Evolutionary conservation across 108 stramenopile genomes (phyloP), one percentile per base, ranked within the genome.

Genomic region (Cylindrotheca closterium): DNA sequence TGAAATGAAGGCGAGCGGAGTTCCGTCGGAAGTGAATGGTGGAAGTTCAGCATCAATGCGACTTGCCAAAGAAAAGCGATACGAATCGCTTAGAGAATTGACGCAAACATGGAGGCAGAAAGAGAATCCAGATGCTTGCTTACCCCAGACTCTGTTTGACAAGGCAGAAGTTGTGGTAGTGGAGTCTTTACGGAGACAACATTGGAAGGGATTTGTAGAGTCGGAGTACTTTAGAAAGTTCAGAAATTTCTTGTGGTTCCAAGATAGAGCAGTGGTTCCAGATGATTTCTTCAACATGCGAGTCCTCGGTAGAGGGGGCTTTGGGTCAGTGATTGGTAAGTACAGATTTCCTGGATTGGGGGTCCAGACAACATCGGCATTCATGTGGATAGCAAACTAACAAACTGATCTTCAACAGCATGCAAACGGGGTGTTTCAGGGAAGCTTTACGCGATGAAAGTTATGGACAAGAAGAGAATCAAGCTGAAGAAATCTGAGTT

Each of bases 371-470:
- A 15, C 55, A 29, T 33, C 8, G 10, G 28, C 4, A 56, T 15
- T 45, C 12, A 45, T 8, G 15, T 15, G 15, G 15, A 15, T 45
- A 45, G 12, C 42, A 45, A 45, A 15, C 42, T 45, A 45, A 15
- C 42, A 45, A 45, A 8, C 12, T 45, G 42, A 12, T 45, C 53
- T 10, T 25, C 12, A 33, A 67, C 55, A 92, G 93, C 93, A 17
- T 95, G 96, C 70, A 98, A 98, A 69, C 94, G 93, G 55, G 88
- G 95, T 56, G 91, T 93, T 5, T 93, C 93, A 5, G 97, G 97
- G 26, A 95, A 94, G 70, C 79, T 98, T 18, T 98, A 96, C 65
- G 97, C 97, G 12, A 98, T 98, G 97, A 98, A 98, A 78, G 93
- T 96, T 55, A 96, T 97, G 95, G 92, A 96, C 81, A 97, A 96